phyloP scores from a whole-genome alignment of 768 basidiomycete genomes.

The Phaeotremella fagi region DNA sequence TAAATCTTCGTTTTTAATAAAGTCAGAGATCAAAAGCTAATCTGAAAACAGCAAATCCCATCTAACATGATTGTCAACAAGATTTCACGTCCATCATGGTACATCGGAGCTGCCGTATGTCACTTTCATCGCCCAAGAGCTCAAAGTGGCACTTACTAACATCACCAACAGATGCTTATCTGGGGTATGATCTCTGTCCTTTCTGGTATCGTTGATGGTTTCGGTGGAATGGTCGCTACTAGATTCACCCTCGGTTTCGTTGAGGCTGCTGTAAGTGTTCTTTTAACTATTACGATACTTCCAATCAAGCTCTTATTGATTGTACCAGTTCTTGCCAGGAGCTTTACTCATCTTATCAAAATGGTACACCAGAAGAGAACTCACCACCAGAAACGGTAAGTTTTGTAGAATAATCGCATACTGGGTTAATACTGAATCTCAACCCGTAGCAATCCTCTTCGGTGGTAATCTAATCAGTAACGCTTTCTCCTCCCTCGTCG shows the following conservation, averaged over 20 bases:
- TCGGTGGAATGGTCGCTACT: constrained; percentile 50
- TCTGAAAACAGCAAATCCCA: constrained; percentile 24
- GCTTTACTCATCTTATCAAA: constrained; percentile 41
- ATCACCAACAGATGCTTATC: constrained; percentile 22
- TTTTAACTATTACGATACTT: constrained; percentile 28
- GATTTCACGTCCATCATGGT: constrained; percentile 44
- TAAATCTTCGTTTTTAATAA: not conserved
- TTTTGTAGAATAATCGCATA: no score
- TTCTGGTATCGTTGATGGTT: constrained; percentile 56
- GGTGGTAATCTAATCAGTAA: constrained; percentile 63
- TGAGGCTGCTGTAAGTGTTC: constrained; percentile 43
- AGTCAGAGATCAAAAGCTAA: no score
- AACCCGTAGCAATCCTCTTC: constrained; percentile 40
- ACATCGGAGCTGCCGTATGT: constrained; percentile 39
- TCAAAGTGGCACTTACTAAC: constrained; percentile 7
- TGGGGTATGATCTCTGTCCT: constrained; percentile 43
- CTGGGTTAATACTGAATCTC: no score
- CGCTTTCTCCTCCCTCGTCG: constrained; percentile 73
- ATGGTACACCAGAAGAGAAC: constrained; percentile 42
- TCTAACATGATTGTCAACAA: constrained; percentile 46
- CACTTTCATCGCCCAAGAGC: constrained; percentile 32
- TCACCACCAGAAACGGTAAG: constrained; percentile 36
- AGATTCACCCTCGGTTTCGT: constrained; percentile 69
- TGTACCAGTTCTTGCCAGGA: constrained; percentile 49
- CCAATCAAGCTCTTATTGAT: not conserved